Percentiles rank a stretch among this genome's conserved stretches.
These are phyloP conservation scores for Cytospora schulzeri DNA, from an alignment of 2,329 filamentous ascomycete genomes.

Conservation along the genomic window DNA sequence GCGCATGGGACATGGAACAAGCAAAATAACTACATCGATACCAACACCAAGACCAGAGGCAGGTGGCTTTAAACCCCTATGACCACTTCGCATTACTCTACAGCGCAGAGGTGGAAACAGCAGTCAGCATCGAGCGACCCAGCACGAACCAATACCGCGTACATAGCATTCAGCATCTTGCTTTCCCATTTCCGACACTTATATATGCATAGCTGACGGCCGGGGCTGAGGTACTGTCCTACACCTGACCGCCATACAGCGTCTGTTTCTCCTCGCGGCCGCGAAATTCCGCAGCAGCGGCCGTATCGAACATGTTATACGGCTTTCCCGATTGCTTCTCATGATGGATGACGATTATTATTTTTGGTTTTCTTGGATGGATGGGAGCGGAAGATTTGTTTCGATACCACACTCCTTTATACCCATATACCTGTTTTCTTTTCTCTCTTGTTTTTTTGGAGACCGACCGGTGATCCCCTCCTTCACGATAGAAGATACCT, in stretches of 20 bases:
- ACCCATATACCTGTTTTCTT: constrained; percentile 17
- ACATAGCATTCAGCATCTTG: constrained; percentile 1
- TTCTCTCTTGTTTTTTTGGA: background rate
- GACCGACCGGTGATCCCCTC: constrained; percentile 23
- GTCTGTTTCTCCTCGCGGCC: constrained; percentile 8
- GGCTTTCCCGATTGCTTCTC: constrained; percentile 18
- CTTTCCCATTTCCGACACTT: background rate
- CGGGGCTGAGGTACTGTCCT: background rate
- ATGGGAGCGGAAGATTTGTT: constrained; percentile 15
- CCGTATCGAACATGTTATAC: constrained; percentile 3
- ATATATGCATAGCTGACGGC: background rate
- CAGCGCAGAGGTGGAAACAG: constrained; percentile 3
- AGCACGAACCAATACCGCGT: background rate
- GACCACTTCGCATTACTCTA: background rate
- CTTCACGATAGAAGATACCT: constrained; percentile 22
- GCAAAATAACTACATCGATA: constrained; percentile 21
- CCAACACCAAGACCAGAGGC: constrained; percentile 7
- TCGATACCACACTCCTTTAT: constrained; percentile 29
- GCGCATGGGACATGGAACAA: constrained; percentile 24
- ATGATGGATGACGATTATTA: constrained; percentile 26
- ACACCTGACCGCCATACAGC: constrained; percentile 7
- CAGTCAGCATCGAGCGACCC: background rate
- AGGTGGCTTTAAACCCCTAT: background rate
- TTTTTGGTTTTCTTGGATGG: constrained; percentile 17
- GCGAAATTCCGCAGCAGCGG: background rate